Conservation (phyloP, 768 basidiomycete species). For the Hypholoma fasciculare region DNA sequence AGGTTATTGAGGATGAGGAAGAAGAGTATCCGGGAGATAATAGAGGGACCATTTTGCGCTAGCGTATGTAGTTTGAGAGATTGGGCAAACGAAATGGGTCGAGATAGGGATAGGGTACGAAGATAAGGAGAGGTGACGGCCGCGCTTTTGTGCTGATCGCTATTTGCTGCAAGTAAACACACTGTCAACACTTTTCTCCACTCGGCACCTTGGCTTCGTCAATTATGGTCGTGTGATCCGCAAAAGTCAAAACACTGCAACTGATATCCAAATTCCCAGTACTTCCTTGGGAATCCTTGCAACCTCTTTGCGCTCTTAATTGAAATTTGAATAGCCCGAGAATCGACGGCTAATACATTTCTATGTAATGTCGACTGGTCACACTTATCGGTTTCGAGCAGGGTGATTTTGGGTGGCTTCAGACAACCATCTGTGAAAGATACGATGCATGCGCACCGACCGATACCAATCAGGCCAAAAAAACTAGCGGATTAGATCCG, state of each 20-base stretch:
- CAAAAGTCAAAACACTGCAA: neutral
- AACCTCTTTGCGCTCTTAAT: neutral
- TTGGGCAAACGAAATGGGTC: neutral
- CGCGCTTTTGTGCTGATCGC: neutral
- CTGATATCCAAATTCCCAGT: no score
- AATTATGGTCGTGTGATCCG: neutral
- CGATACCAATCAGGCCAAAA: no score
- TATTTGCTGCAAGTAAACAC: neutral
- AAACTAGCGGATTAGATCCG: no score
- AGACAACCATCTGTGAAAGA: no score
- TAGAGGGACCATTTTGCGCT: constrained; percentile 17
- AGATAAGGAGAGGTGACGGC: neutral
- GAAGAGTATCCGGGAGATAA: constrained; percentile 18
- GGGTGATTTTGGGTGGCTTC: no score
- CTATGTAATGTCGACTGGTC: no score
- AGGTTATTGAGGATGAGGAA: constrained; percentile 14
- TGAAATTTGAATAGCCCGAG: no score
- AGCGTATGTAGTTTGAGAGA: constrained; percentile 6
- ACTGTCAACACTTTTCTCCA: neutral
- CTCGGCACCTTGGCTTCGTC: neutral
- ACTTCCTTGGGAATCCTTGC: neutral
- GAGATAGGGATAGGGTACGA: constrained; percentile 4
- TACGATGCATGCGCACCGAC: no score
- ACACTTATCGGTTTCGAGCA: no score
- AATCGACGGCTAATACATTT: no score